phyloP scores from a whole-genome alignment of 139 green algal genomes.

The Auxenochlorella pyrenoidosa region DNA sequence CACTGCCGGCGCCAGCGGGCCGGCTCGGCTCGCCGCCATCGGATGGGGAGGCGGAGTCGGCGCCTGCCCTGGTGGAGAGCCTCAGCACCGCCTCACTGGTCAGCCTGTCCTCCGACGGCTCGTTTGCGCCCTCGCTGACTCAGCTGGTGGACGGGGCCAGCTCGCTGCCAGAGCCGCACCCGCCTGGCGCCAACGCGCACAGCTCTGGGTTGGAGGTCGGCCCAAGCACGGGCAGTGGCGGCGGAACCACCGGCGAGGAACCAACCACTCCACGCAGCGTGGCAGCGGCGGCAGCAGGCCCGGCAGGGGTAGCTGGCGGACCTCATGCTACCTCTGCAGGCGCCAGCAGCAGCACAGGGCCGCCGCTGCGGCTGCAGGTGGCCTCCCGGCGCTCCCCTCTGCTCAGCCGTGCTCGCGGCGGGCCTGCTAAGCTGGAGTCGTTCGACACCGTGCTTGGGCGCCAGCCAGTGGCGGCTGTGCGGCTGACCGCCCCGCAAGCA shows the following conservation, averaged over 20 bases:
- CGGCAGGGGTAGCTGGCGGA: background rate
- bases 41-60: background rate
- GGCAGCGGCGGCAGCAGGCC: background rate
- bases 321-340: too few species aligned
- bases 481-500: background rate
- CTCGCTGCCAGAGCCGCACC: background rate
- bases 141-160: conserved; percentile 26
- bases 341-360: background rate
- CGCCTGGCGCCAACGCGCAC: background rate
- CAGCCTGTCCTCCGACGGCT: conserved; percentile 4
- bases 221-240: background rate
- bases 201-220: background rate
- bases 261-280: background rate
- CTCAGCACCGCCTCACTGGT: background rate
- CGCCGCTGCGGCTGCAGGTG: too few species aligned
- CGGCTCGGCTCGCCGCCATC: background rate
- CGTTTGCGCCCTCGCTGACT: conserved; percentile 3
- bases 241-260: background rate
- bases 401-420: background rate
- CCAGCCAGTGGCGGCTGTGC: conserved; percentile 25
- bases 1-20: too few species aligned
- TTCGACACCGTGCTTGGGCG: conserved; percentile 48
- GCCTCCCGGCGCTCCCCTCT: background rate
- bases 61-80: conserved; percentile 1
- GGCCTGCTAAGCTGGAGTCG: conserved; percentile 46